phyloP scores from a whole-genome alignment of 176 grass and related monocot genomes.

The Bromus sterilis region DNA sequence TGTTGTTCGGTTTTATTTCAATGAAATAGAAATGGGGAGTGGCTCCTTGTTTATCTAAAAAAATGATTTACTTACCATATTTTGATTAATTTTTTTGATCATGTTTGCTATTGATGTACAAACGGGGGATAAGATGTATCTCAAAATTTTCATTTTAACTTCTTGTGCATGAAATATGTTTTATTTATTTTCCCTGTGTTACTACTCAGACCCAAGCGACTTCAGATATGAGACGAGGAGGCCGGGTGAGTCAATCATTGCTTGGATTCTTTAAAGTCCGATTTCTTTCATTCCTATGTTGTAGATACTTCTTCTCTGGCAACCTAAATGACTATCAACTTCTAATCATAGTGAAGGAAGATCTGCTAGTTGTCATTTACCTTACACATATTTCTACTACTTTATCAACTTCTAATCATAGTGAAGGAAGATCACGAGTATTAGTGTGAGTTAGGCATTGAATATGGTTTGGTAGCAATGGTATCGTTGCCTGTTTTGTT shows the following conservation, averaged over 20 bases:
- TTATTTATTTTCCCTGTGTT: background rate
- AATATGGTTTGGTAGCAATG: background rate
- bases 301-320: background rate
- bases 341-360: background rate
- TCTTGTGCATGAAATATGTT: background rate
- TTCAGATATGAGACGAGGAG: slow-evolving; percentile 99
- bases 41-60: no score
- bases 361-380: background rate
- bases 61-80: no score
- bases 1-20: no score
- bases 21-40: no score
- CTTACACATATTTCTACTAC: background rate
- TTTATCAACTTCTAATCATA: background rate
- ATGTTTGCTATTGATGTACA: no score
- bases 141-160: no score
- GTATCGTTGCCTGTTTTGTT: background rate
- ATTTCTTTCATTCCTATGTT: background rate
- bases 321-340: background rate
- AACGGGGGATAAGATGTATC: no score
- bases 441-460: background rate
- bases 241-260: slow-evolving; percentile 45
- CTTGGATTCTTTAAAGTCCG: background rate
- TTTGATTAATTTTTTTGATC: no score
- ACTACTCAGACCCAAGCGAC: slow-evolving; percentile 66
- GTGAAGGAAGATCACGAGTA: background rate